Conservation (phyloP, 352 stramenopile genomes). For the Hyaloperonospora arabidopsidis region DNA sequence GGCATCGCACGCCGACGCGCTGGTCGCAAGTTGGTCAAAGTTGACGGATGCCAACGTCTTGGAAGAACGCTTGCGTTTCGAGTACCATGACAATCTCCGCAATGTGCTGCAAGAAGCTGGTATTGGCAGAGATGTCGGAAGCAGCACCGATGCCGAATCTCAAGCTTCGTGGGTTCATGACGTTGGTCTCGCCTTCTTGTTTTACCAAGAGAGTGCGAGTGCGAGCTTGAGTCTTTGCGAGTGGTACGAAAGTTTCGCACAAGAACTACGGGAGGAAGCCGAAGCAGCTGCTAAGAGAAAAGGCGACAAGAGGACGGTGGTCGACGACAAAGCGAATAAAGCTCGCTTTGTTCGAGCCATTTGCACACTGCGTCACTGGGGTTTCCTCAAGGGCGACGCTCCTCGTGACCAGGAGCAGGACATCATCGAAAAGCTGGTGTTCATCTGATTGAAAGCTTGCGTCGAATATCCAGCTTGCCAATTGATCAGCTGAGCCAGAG, state of each 20-base stretch:
- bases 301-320: constrained; percentile 18
- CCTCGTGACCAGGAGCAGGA: constrained; percentile 41
- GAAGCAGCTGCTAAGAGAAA: not conserved
- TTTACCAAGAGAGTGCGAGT: constrained; percentile 62
- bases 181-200: constrained; percentile 54
- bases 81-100: constrained; percentile 50
- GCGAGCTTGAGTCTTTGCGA: constrained; percentile 52
- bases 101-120: constrained; percentile 36
- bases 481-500: too few species aligned
- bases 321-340: constrained; percentile 33
- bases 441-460: constrained; percentile 59
- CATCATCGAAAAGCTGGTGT: constrained; percentile 71
- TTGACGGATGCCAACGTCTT: constrained; percentile 24
- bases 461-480: too few species aligned
- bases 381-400: constrained; percentile 46
- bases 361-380: constrained; percentile 64
- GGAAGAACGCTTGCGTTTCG: constrained; percentile 35
- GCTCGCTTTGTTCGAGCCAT: constrained; percentile 61
- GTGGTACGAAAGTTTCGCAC: constrained; percentile 60
- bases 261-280: constrained; percentile 26
- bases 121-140: constrained; percentile 16
- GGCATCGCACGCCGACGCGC: constrained; percentile 7
- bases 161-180: constrained; percentile 43
- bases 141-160: constrained; percentile 11
- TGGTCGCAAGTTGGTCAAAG: constrained; percentile 25